Base-by-base conservation (phyloP, 768 basidiomycete species). In the Pleurotus tuber-regium region DNA sequence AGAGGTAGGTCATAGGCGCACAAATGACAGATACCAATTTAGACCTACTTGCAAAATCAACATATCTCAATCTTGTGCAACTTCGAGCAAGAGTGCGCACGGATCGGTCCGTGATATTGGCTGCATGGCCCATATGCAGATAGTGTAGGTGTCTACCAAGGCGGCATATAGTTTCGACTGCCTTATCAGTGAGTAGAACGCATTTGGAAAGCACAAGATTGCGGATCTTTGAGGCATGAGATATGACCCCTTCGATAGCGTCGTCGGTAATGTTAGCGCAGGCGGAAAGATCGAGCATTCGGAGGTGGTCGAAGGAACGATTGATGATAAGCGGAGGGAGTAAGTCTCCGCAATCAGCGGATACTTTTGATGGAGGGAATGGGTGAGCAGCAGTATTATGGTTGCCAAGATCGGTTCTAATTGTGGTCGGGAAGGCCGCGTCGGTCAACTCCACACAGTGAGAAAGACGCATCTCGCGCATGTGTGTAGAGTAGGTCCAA, bases 61-160 rank as follows among this genome's bases (percentile, higher is more conserved):
- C 85, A 65, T 98, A 99, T 60, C 97, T 77, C 57, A 99, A 68
- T 25, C 96, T 78, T 1, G 90, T 93, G 68, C 97, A 99, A 29
- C 82, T 78, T 36, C 91, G 77, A 9, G 93, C 95, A 19, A 99
- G 75, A 8, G 79, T 77, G 50, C 83, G 86, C 29, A 99, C 88
- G 6, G 89, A 92, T 33, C 80, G 79, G 66, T 99, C 97, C 5
- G 93, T 96, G 56, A 98, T 93, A 59, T 84, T 86, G 57, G 74
- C 74, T 5, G 92, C 89, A 71, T 99, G 96, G 5, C 94, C 97
- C 33, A 98, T 78, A 66, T 99, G 97, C 28, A 99, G 79, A 64
- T 96, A 92, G 65, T 98, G 97, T 28, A 99, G 66, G 64, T 94
- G 83, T 64, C 89, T 87, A n/a, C 95, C 95, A 14, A 99, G 77